phyloP scores from a whole-genome alignment of 1,284 basidiomycete genomes.

The Moniliophthora roreri region DNA sequence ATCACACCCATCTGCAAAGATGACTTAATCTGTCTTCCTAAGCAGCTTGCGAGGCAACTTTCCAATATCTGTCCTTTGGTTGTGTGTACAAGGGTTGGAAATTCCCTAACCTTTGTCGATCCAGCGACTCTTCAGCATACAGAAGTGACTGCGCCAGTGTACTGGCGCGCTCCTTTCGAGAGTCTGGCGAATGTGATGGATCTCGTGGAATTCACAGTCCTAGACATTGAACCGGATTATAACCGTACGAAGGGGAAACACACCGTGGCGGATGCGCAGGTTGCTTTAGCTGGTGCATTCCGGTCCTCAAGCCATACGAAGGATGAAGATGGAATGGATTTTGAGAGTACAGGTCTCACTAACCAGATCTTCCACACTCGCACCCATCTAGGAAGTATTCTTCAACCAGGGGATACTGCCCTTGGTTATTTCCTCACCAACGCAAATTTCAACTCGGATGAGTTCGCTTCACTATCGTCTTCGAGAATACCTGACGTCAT shows the following conservation, averaged over 20 bases:
- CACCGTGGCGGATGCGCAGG: conserved; percentile 92
- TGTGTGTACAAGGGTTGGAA: conserved; percentile 89
- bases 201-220: conserved; percentile 92
- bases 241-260: conserved; percentile 70
- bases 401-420: conserved; percentile 94
- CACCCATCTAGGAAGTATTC: conserved; percentile 92
- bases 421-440: conserved; percentile 89
- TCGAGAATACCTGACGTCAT: conserved; percentile 88
- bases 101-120: conserved; percentile 90
- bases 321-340: conserved; percentile 57
- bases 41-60: conserved; percentile 77
- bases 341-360: conserved; percentile 49
- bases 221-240: conserved; percentile 86
- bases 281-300: conserved; percentile 84
- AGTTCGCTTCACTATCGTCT: conserved; percentile 76
- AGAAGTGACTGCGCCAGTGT: conserved; percentile 81
- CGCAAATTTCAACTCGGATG: conserved; percentile 92
- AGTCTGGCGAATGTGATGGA: conserved; percentile 82
- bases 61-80: conserved; percentile 89
- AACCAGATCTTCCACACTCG: conserved; percentile 94
- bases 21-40: conserved; percentile 90
- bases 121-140: conserved; percentile 82
- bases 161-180: conserved; percentile 91
- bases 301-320: conserved; percentile 43
- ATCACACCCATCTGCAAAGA: conserved; percentile 98